Base-by-base conservation (phyloP, 176 grass and related monocot genomes). In the Puya raimondii region DNA sequence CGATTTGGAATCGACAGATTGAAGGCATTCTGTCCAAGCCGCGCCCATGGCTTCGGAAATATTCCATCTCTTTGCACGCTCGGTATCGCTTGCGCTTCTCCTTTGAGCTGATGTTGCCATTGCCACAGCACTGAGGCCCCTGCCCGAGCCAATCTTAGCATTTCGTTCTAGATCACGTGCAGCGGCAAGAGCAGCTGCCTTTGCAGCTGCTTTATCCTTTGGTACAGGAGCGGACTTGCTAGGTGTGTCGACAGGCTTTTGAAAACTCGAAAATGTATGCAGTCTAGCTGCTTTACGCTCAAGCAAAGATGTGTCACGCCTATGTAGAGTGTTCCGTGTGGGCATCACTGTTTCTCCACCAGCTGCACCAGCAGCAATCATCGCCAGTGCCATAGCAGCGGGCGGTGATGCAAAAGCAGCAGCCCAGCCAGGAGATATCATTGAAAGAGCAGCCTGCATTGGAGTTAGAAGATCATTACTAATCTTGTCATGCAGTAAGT, bases 321-420 rank as follows among this genome's bases (percentile, higher is more conserved):
- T 84, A 79, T 79, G 80, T 79, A 92, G 88, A 48, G 66, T 80
- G 70, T 78, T 88, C 57, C 79, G 90, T 72, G 69, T 22, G 83
- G 87, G 89, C 51, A 78, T 70, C 49, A 83, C 51, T 70, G 74
- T 85, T 89, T 99, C 94, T 54, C 89, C 88, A 47, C 94, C 89
- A 51, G 86, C 84, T 79, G 89, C 86, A 82, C 94, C 94, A 64
- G 94, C 94, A 65, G 94, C 94, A 81, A 99, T 90, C 84, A 99
- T 99, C 72, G 94, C 94, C 83, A 97, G 78, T 63, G 89, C 94
- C 94, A 97, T 90, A 33, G 94, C 94, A 85, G 77, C 89, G 29
- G 94, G 94, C 80, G 94, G 94, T 69, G 94, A 97, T 49, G 94
- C 94, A 88, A 97, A 97, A 90, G 94, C 89, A 67, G 94, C 94